Percentiles rank a stretch among this genome's conserved stretches.
Evolutionary conservation across 2,329 filamentous ascomycete genomes (phyloP).

Genomic region (Aspergillus tanneri): DNA sequence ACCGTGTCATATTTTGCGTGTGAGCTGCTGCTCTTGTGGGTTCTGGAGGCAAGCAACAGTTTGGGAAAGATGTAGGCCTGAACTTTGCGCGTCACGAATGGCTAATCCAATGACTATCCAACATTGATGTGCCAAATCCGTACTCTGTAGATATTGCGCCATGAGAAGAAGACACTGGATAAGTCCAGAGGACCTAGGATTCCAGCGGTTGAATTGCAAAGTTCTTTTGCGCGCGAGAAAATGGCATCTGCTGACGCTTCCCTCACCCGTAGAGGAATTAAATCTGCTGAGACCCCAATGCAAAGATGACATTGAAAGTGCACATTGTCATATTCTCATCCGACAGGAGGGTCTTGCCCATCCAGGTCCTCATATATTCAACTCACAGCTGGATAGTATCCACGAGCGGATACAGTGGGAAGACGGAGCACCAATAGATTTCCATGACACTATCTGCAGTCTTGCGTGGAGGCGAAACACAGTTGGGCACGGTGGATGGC

Average conservation of each 20-base stretch:
- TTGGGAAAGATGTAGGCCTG: slow-evolving; percentile 48
- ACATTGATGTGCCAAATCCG: slow-evolving; percentile 49
- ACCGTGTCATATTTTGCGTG: slow-evolving; percentile 37
- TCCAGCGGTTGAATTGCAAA: slow-evolving; percentile 47
- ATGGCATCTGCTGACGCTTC: slow-evolving; percentile 44
- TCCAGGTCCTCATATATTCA: slow-evolving; percentile 45
- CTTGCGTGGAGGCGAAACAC: slow-evolving; percentile 47
- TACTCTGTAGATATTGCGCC: slow-evolving; percentile 52
- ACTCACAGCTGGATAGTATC: slow-evolving; percentile 39
- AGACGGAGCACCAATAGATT: slow-evolving; percentile 50
- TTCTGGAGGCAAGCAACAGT: slow-evolving; percentile 30
- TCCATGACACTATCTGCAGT: slow-evolving; percentile 49
- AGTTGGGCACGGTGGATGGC: slow-evolving; percentile 22
- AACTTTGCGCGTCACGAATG: slow-evolving; percentile 48
- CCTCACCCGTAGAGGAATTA: slow-evolving; percentile 40
- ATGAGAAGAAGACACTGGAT: slow-evolving; percentile 51
- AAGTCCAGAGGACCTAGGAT: slow-evolving; percentile 44
- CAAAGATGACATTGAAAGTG: slow-evolving; percentile 50
- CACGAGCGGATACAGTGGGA: slow-evolving; percentile 50
- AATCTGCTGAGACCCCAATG: slow-evolving; percentile 48
- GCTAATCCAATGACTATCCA: slow-evolving; percentile 53
- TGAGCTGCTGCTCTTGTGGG: slow-evolving; percentile 31
- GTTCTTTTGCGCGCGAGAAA: slow-evolving; percentile 45
- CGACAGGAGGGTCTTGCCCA: slow-evolving; percentile 35
- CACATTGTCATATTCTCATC: slow-evolving; percentile 48